phyloP scores from a whole-genome alignment of 228 moss, liverwort and hornwort species.

The Sphagnum fallax region DNA sequence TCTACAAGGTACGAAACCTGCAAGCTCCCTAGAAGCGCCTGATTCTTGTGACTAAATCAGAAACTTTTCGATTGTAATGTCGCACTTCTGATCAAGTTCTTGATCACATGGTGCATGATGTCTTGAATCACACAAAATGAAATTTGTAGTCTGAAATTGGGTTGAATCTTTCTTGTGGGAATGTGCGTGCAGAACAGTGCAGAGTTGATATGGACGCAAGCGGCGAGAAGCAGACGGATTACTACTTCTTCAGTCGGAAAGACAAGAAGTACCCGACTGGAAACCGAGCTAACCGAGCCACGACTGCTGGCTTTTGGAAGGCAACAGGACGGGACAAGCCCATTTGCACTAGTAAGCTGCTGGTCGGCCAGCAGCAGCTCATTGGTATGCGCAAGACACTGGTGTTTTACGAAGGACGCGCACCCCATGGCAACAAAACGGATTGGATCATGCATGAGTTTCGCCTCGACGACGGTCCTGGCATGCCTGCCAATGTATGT shows the following conservation, averaged over 20 bases:
- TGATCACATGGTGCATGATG: conserved; percentile 1
- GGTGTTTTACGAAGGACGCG: conserved; percentile 77
- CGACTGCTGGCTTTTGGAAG: conserved; percentile 73
- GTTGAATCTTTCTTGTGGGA: too few species aligned
- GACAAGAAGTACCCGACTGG: conserved; percentile 87
- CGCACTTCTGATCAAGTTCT: neutral
- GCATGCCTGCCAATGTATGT: conserved; percentile 21
- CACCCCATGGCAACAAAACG: conserved; percentile 72
- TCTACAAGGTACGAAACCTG: conserved; percentile 29
- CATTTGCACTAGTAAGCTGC: conserved; percentile 20
- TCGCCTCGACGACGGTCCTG: conserved; percentile 38
- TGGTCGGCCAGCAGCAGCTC: conserved; percentile 3
- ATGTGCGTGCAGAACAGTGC: conserved; percentile 3
- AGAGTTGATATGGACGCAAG: neutral
- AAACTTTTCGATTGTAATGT: too few species aligned
- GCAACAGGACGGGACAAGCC: conserved; percentile 77
- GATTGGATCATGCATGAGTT: conserved; percentile 96
- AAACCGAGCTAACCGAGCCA: conserved; percentile 77
- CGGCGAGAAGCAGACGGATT: conserved; percentile 30
- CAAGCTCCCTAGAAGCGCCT: too few species aligned
- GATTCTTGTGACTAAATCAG: too few species aligned
- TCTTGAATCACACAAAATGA: too few species aligned
- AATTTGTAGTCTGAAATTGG: too few species aligned
- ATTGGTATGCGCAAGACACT: conserved; percentile 81
- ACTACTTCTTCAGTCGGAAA: conserved; percentile 75